Percentiles rank a stretch among this genome's conserved stretches.
Conservation (phyloP, 1,139 yeast genomes). For the Pichiaceae sp. region DNA sequence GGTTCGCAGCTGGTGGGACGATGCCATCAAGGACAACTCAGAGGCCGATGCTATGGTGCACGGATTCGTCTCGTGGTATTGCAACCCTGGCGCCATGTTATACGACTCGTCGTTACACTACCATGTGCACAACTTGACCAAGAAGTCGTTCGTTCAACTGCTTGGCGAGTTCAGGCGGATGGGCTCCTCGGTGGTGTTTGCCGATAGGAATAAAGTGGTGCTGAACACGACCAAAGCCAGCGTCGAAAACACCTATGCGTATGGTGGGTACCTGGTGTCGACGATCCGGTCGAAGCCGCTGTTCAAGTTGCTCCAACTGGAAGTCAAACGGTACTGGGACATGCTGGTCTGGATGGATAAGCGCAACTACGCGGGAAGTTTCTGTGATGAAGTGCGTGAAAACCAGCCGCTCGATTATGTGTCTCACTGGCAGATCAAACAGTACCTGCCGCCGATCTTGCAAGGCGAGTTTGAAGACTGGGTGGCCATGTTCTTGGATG, state of each 20-base stretch:
- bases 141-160: constrained; percentile 74
- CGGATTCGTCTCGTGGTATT: constrained; percentile 82
- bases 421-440: constrained; percentile 75
- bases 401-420: constrained; percentile 49
- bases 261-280: constrained; percentile 79
- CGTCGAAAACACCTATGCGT: constrained; percentile 86
- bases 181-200: constrained; percentile 74
- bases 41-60: constrained; percentile 85
- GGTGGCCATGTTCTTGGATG: constrained; percentile 69
- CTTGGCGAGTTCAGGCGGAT: constrained; percentile 71
- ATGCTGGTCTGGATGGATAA: constrained; percentile 91
- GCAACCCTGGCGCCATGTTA: constrained; percentile 59
- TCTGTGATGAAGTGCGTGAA: constrained; percentile 54
- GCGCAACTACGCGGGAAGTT: constrained; percentile 78
- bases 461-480: constrained; percentile 85
- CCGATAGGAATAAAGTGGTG: constrained; percentile 68
- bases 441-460: constrained; percentile 65
- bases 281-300: constrained; percentile 75
- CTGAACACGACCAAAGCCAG: constrained; percentile 68
- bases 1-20: constrained; percentile 93
- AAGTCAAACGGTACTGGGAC: constrained; percentile 82
- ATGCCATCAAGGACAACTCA: constrained; percentile 58
- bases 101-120: constrained; percentile 77
- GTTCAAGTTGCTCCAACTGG: constrained; percentile 73
- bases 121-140: constrained; percentile 81